These are phyloP conservation scores for Aureobasidium mangrovei DNA, from an alignment of 2,329 filamentous ascomycete genomes.

Conservation along the genomic window DNA sequence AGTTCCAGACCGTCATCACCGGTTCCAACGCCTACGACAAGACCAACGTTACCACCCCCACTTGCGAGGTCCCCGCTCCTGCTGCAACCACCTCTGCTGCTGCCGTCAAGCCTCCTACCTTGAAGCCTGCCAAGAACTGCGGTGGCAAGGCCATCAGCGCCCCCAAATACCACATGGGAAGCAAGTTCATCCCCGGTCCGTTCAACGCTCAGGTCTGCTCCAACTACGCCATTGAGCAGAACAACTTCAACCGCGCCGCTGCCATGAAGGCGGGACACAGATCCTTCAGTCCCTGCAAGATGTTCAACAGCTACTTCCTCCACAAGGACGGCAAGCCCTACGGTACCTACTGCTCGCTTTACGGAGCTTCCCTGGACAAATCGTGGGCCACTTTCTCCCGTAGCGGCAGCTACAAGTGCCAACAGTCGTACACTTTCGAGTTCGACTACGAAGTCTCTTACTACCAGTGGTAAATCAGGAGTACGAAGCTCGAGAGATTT, in stretches of 20 bases:
- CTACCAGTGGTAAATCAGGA: slow-evolving; percentile 2
- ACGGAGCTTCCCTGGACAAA: slow-evolving; percentile 15
- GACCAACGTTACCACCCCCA: slow-evolving; percentile 18
- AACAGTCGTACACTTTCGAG: slow-evolving; percentile 13
- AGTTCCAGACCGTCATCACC: slow-evolving; percentile 25
- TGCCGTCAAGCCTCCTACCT: neutral
- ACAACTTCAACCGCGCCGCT: slow-evolving; percentile 15
- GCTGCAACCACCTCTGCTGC: neutral
- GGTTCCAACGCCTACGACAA: slow-evolving; percentile 25
- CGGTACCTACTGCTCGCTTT: slow-evolving; percentile 21
- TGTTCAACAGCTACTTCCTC: slow-evolving; percentile 20
- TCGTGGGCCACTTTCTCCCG: slow-evolving; percentile 13
- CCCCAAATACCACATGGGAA: slow-evolving; percentile 16
- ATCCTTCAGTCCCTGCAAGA: slow-evolving; percentile 16
- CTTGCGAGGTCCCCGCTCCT: neutral
- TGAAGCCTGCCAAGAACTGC: slow-evolving; percentile 20
- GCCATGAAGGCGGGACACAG: slow-evolving; percentile 12
- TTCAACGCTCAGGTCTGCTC: slow-evolving; percentile 21
- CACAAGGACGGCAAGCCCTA: slow-evolving; percentile 17
- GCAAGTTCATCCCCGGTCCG: slow-evolving; percentile 22
- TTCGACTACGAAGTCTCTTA: neutral
- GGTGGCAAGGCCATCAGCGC: slow-evolving; percentile 16
- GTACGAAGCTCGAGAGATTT: too few species aligned
- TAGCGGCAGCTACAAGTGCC: slow-evolving; percentile 10
- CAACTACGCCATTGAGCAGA: slow-evolving; percentile 20